Conservation (phyloP, 139 green algal genomes). For the Closterium sp. region DNA sequence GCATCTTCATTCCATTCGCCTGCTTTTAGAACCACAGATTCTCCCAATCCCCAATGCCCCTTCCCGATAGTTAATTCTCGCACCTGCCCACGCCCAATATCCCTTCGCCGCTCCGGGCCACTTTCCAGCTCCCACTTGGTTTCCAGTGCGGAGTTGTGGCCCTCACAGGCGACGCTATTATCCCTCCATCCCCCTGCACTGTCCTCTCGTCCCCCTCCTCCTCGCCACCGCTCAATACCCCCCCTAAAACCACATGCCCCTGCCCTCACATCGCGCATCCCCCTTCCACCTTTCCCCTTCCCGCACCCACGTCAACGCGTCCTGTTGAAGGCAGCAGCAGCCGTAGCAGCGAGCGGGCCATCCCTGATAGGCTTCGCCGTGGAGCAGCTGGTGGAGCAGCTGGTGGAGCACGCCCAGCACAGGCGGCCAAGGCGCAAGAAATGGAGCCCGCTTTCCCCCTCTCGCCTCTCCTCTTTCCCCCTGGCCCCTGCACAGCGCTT, state of each 20-base stretch:
- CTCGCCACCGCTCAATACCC: background rate
- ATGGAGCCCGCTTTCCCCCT: background rate
- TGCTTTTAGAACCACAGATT: background rate
- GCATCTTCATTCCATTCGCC: background rate
- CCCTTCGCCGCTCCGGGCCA: no score
- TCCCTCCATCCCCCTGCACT: background rate
- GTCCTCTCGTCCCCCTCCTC: background rate
- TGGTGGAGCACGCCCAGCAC: no score
- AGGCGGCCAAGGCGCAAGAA: background rate
- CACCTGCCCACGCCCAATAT: no score
- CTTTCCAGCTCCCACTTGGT: background rate
- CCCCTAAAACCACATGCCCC: background rate
- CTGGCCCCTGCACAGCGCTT: background rate
- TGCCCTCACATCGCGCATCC: background rate
- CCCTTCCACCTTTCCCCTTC: background rate
- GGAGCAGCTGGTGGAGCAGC: no score
- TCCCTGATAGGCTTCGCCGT: no score
- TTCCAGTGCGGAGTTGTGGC: background rate
- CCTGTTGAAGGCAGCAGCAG: no score
- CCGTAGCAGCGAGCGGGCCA: no score
- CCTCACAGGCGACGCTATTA: background rate
- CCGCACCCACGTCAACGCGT: no score
- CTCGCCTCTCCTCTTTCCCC: background rate
- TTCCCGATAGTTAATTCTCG: no score
- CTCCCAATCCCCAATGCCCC: background rate